Evolutionary conservation across 768 basidiomycete genomes (phyloP), one percentile per base, ranked within the genome.

Genomic region (Boletus eberwhitei): DNA sequence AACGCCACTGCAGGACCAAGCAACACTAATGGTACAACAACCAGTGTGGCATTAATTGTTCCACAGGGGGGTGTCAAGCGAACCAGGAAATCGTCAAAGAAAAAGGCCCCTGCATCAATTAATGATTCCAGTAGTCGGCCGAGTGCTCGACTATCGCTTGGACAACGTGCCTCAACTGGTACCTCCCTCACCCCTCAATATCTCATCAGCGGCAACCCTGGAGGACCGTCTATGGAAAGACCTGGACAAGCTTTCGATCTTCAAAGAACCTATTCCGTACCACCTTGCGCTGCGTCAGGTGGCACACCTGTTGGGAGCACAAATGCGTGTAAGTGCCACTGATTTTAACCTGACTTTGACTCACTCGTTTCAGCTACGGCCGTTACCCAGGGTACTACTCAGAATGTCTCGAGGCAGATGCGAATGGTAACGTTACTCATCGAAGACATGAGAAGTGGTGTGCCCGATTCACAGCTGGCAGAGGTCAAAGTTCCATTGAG

Each of bases 351-450:
- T 36, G 60, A 45, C 19, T 0, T 5, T 39, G 31, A 35, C 55
- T 64, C 46, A 63, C 19, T 45, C 21, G 45, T 49, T 54, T 37
- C 43, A 61, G 63, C 57, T 21, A 47, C 59, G 31, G 2, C 50
- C 26, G 31, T 42, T 37, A 40, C 49, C 48, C 64, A 63, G 51
- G 45, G 36, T 34, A 35, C 48, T 58, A 46, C 52, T 53, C 61
- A 55, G 43, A 43, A 43, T 56, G 37, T 44, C 55, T 46, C 53
- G 48, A 35, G 60, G 39, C 67, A 65, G 13, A 9, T 76, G 52
- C 76, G 83, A 40, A 79, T 87, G 71, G 71, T 90, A 9, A 90
- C 87, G 12, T 59, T 90, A 38, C 75, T 89, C 8, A 88, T 89
- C 13, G 78, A 83, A 50, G 88, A 89, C 59, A 57, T 73, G 46